Conservation (phyloP, 2,329 filamentous ascomycete species). For the Cucurbitaria berberidis region DNA sequence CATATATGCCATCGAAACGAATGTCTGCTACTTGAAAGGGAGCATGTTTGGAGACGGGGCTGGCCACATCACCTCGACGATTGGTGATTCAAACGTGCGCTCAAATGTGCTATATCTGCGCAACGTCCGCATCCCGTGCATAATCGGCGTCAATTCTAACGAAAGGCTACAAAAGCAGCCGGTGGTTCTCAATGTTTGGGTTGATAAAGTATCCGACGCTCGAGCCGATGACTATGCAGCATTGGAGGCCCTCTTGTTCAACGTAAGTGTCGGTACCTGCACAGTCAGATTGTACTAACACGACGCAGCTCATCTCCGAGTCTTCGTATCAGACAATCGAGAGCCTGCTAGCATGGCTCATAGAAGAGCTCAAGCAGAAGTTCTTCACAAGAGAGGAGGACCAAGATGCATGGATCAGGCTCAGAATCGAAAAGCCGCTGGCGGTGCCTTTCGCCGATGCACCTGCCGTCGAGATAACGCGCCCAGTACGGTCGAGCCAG, state of each 20-base stretch:
- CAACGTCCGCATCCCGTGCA: conserved; percentile 66
- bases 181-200: conserved; percentile 66
- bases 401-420: conserved; percentile 60
- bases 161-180: conserved; percentile 71
- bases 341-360: conserved; percentile 46
- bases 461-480: conserved; percentile 67
- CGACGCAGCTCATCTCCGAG: conserved; percentile 47
- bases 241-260: conserved; percentile 66
- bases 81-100: conserved; percentile 23
- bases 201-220: conserved; percentile 59
- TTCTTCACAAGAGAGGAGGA: conserved; percentile 40
- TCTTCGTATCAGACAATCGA: conserved; percentile 58
- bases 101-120: conserved; percentile 57
- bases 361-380: conserved; percentile 52
- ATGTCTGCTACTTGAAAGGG: conserved; percentile 69
- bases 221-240: conserved; percentile 59
- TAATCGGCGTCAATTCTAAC: conserved; percentile 76
- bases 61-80: conserved; percentile 52
- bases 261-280: conserved; percentile 56
- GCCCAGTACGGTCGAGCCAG: conserved; percentile 21
- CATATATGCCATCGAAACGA: conserved; percentile 56
- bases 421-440: conserved; percentile 73
- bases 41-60: conserved; percentile 69
- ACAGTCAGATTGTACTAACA: conserved; percentile 16
- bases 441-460: conserved; percentile 76